Conservation (phyloP, 257 asterid species). For the Nicotiana otophora region DNA sequence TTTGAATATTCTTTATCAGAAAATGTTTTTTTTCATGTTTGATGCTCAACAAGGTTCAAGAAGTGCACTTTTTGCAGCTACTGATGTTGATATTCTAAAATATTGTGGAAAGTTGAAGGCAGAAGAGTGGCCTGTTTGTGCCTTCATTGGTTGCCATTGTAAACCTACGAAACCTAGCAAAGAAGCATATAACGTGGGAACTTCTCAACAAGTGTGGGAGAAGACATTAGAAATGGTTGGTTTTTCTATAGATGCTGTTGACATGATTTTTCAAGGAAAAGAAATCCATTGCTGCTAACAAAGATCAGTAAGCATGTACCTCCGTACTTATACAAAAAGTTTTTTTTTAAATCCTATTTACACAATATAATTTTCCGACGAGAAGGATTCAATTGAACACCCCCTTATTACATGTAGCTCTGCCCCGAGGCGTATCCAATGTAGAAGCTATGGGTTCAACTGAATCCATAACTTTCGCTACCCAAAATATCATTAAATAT, state of each 20-base stretch:
- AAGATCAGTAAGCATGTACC: background rate
- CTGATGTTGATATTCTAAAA: constrained; percentile 6
- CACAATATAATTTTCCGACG: too few species aligned
- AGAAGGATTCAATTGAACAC: background rate
- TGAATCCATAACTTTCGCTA: too few species aligned
- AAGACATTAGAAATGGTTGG: constrained; percentile 20
- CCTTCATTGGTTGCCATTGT: constrained; percentile 13
- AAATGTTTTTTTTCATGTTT: constrained; percentile 9
- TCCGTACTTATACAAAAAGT: too few species aligned
- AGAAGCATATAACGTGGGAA: constrained; percentile 7
- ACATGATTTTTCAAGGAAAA: constrained; percentile 16
- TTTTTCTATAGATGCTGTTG: constrained; percentile 15
- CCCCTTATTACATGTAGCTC: background rate
- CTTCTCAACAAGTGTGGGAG: constrained; percentile 12
- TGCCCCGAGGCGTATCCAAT: background rate
- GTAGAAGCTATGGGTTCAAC: too few species aligned
- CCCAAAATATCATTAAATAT: too few species aligned
- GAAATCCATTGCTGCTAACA: constrained; percentile 5
- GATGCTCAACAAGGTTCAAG: constrained; percentile 21
- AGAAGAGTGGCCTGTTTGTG: constrained; percentile 11
- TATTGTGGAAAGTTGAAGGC: constrained; percentile 13
- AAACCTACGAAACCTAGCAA: constrained; percentile 10
- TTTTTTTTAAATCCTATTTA: too few species aligned
- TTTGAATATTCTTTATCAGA: constrained; percentile 7
- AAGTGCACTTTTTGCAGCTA: constrained; percentile 26